phyloP scores from a whole-genome alignment of 2,329 filamentous ascomycete species.

The Pezicula neosporulosa region DNA sequence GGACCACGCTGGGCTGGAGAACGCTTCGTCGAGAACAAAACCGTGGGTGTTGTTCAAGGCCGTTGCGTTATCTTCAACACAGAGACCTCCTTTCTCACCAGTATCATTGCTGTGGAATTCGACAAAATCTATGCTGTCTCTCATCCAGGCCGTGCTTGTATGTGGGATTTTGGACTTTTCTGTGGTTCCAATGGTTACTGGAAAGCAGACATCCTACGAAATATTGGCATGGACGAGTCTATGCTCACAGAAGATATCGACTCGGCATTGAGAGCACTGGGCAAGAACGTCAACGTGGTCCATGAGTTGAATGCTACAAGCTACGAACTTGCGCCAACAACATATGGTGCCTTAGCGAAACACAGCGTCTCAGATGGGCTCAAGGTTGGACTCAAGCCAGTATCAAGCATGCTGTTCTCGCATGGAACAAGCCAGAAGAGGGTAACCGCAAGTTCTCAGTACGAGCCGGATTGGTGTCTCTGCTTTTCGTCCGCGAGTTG shows the following conservation, averaged over 20 bases:
- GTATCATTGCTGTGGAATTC: conserved; percentile 46
- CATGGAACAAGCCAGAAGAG: conserved; percentile 35
- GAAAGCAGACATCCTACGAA: conserved; percentile 38
- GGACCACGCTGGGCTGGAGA: conserved; percentile 44
- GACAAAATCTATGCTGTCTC: conserved; percentile 50
- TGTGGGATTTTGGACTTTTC: conserved; percentile 46
- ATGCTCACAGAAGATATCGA: conserved; percentile 50
- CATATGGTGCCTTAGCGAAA: conserved; percentile 42
- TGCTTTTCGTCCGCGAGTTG: conserved; percentile 41
- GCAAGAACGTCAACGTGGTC: conserved; percentile 35
- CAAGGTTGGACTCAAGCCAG: conserved; percentile 48
- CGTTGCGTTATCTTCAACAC: conserved; percentile 46
- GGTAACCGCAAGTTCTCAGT: conserved; percentile 32
- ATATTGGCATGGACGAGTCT: conserved; percentile 45
- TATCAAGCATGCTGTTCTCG: conserved; percentile 36
- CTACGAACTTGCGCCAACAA: conserved; percentile 44
- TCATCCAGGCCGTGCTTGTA: conserved; percentile 41
- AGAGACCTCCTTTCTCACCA: conserved; percentile 37
- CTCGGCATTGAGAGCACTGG: conserved; percentile 38
- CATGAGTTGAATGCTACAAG: conserved; percentile 46
- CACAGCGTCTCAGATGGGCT: conserved; percentile 47
- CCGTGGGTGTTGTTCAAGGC: conserved; percentile 45
- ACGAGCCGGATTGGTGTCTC: conserved; percentile 40
- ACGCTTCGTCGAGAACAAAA: conserved; percentile 36
- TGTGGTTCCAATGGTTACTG: conserved; percentile 47